These are phyloP conservation scores for Pochonia chlamydosporia DNA, from an alignment of 2,329 filamentous ascomycete genomes.

Conservation along the genomic window DNA sequence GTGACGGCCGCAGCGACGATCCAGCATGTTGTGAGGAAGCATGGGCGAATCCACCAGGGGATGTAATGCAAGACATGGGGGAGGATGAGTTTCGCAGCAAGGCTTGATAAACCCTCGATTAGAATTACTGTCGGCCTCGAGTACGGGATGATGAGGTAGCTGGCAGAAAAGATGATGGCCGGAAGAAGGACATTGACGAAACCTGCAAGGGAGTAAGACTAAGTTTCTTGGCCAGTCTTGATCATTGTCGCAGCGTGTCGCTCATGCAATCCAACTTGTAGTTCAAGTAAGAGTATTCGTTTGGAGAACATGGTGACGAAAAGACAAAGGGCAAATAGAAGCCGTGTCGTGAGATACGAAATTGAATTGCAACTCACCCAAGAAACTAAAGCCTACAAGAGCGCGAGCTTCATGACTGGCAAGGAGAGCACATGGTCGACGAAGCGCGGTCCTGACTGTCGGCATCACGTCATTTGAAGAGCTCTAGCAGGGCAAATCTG, in stretches of 20 bases:
- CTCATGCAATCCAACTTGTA: no score
- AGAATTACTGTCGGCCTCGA: slow-evolving; percentile 24
- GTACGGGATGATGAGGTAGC: slow-evolving; percentile 30
- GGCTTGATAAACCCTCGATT: slow-evolving; percentile 23
- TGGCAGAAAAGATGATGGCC: slow-evolving; percentile 23
- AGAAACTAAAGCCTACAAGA: neutral
- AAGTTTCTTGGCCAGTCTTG: no score
- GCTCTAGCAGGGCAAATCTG: neutral
- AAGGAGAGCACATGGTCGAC: neutral
- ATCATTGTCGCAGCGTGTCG: no score
- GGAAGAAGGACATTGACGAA: slow-evolving; percentile 24
- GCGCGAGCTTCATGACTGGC: neutral
- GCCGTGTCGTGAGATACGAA: no score
- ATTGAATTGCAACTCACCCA: neutral
- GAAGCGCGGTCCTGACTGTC: neutral
- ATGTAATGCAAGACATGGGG: slow-evolving; percentile 21
- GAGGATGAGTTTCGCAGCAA: slow-evolving; percentile 22
- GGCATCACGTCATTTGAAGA: neutral
- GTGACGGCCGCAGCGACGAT: slow-evolving; percentile 20
- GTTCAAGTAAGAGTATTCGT: no score
- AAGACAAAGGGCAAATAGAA: no score
- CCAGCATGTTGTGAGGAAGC: slow-evolving; percentile 22
- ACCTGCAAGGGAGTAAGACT: slow-evolving; percentile 13
- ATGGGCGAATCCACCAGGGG: slow-evolving; percentile 21
- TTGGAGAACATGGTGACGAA: no score